Evolutionary conservation across 768 basidiomycete genomes (phyloP).

Genomic region (Dentipellis fragilis): DNA sequence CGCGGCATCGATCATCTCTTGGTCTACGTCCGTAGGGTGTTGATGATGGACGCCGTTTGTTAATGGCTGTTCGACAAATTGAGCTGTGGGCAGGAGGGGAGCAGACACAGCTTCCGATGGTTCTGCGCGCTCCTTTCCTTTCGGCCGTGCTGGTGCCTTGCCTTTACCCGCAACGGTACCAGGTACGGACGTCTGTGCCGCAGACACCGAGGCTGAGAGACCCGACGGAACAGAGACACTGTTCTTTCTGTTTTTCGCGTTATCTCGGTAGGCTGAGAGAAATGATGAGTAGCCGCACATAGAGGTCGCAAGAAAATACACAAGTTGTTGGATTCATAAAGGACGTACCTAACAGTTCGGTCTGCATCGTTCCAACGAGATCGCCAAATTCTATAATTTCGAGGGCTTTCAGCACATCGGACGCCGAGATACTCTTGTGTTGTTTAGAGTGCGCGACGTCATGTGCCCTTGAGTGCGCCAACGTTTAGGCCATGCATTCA

Average conservation of each 20-base stretch:
- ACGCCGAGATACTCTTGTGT: constrained; percentile 82
- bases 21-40: constrained; percentile 14
- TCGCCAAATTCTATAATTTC: constrained; percentile 72
- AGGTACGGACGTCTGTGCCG: background rate
- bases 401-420: constrained; percentile 83
- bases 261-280: constrained; percentile 51
- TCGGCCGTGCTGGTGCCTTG: constrained; percentile 12
- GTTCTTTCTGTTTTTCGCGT: constrained; percentile 52
- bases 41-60: constrained; percentile 7
- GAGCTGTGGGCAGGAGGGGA: constrained; percentile 16
- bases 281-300: background rate
- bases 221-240: background rate
- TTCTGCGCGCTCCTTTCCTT: constrained; percentile 8
- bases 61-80: constrained; percentile 20
- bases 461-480: constrained; percentile 52
- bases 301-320: too few species aligned
- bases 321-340: background rate
- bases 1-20: constrained; percentile 14
- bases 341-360: constrained; percentile 50
- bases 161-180: background rate
- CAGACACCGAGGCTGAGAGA: background rate
- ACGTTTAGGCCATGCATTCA: background rate
- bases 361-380: constrained; percentile 49
- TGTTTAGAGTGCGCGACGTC: constrained; percentile 79
- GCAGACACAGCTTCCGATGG: constrained; percentile 6